phyloP scores from a whole-genome alignment of 106 monocot genomes.

The Dendrobium huoshanense region DNA sequence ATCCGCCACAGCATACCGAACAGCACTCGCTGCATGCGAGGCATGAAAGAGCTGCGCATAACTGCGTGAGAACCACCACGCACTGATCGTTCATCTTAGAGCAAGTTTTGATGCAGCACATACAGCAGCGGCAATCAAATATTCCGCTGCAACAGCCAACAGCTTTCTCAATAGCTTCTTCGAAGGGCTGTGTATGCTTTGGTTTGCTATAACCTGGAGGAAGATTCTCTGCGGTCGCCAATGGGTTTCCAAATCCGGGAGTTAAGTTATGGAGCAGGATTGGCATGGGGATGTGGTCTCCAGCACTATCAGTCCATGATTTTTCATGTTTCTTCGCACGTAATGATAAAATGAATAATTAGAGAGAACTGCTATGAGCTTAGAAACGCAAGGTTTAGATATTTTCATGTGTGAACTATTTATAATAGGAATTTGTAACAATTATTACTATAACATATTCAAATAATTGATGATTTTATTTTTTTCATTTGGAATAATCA shows the following conservation, averaged over 20 bases:
- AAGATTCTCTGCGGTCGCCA: conserved; percentile 56
- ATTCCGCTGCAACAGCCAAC: conserved; percentile 50
- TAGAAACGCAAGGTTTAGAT: too few species aligned
- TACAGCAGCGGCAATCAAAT: conserved; percentile 37
- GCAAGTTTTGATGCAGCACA: conserved; percentile 55
- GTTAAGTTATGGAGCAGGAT: conserved; percentile 14
- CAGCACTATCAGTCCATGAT: conserved; percentile 13
- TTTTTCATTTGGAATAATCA: too few species aligned
- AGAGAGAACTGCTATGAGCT: too few species aligned
- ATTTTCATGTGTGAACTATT: too few species aligned
- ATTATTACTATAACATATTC: too few species aligned
- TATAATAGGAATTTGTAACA: too few species aligned
- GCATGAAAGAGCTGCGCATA: conserved; percentile 56
- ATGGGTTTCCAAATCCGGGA: conserved; percentile 62
- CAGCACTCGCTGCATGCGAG: conserved; percentile 74
- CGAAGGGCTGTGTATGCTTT: conserved; percentile 21
- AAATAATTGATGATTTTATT: too few species aligned
- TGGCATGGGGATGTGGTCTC: background rate
- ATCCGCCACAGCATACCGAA: conserved; percentile 31
- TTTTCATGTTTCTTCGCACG: conserved; percentile 42
- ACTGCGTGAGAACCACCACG: conserved; percentile 40
- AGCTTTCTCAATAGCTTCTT: conserved; percentile 30
- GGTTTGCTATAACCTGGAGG: conserved; percentile 36
- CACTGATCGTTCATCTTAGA: conserved; percentile 57
- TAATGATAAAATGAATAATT: background rate